A percentile compares a stretch with the other conserved stretches of the same genome.
Evolutionary conservation across 208 protist species (phyloP).

Genomic region (Leishmania guyanensis): DNA sequence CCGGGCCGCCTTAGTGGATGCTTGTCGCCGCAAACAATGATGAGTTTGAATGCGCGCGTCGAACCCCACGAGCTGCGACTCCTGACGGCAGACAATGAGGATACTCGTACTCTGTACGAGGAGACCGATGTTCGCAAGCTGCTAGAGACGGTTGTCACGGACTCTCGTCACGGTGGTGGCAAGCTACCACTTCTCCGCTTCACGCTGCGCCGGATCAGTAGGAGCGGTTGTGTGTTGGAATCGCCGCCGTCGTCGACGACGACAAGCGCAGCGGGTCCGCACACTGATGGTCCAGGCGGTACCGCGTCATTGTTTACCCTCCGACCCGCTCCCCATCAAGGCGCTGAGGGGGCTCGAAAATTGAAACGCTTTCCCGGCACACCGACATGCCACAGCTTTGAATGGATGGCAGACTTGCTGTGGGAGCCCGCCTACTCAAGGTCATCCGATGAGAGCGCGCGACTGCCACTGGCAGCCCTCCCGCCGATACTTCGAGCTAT

Average conservation of each 20-base stretch:
- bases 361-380: neutral
- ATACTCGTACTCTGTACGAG: neutral
- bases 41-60: neutral
- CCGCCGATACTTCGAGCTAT: conserved; percentile 5
- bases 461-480: conserved; percentile 1
- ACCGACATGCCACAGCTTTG: neutral
- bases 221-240: conserved; percentile 1
- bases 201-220: neutral
- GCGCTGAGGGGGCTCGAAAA: neutral
- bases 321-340: neutral
- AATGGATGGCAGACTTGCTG: neutral
- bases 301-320: neutral
- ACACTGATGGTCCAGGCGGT: neutral
- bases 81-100: neutral
- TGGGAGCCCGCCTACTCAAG: neutral
- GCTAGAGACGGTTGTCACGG: neutral
- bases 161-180: neutral
- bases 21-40: neutral
- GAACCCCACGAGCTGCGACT: conserved; percentile 6
- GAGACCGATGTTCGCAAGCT: neutral
- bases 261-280: neutral
- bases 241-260: neutral
- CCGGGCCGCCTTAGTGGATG: neutral
- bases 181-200: neutral
- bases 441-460: neutral